Evolutionary conservation across 2,329 filamentous ascomycete species (phyloP), one percentile per base, ranked within the genome.

Genomic region (Fusarium torreyae): DNA sequence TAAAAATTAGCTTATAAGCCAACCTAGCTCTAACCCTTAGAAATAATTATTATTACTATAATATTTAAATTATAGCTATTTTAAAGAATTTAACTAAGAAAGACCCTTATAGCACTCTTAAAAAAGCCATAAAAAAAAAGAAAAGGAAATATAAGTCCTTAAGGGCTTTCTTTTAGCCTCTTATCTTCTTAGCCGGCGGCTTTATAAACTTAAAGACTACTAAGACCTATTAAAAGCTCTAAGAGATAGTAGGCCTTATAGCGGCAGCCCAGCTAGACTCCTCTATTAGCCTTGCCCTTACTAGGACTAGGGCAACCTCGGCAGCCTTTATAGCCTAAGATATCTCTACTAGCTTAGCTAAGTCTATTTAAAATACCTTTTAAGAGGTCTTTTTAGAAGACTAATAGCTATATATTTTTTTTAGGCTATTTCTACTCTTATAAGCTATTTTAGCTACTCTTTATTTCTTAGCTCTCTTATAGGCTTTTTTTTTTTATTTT

Each of bases 201-300:
- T 42, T 59, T 33, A 59, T 59, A 10, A 15, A 59, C 6, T 48
- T 53, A 40, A 18, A 59, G 48, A 59, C 33, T 2, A 4, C 42
- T 31, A 54, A 42, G 18, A 31, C 57, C 18, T 60, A 60, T 13
- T 7, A 52, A 14, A 58, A 58, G 48, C 43, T 56, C 3, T 7
- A 56, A 9, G 22, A 20, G 13, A 34, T 57, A 20, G 17, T 49
- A n/a, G n/a, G n/a, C n/a, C n/a, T n/a, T n/a, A n/a, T n/a, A n/a
- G n/a, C n/a, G n/a, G 52, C 52, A 22, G 13, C 4, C 22, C 8
- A 55, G 42, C 42, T 46, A 28, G 33, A 55, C 26, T 8, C 14
- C 11, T 28, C 18, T 33, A 56, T 56, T 2, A 11, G 52, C 22
- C 52, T 56, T 3, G 26, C 43, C 20, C n/a, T 56, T 2, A 56